These are phyloP conservation scores for Aspergillus wentii DNA, from an alignment of 495 filamentous ascomycete genomes.

Conservation along the genomic window DNA sequence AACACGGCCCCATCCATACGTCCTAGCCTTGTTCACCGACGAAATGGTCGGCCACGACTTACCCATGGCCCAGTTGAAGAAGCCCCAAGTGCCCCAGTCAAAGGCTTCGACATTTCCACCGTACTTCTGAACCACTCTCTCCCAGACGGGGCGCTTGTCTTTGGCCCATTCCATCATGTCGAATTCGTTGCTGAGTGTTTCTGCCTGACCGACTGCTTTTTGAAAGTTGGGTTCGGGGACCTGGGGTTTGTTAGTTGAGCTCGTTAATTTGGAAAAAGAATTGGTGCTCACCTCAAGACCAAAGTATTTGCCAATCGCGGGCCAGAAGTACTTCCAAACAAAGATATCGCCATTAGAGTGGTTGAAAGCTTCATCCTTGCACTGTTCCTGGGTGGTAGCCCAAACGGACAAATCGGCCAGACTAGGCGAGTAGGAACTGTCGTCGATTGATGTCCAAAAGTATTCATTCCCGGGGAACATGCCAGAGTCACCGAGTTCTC, in stretches of 20 bases:
- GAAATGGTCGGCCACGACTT: slow-evolving; percentile 17
- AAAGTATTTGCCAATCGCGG: slow-evolving; percentile 17
- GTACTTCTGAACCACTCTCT: slow-evolving; percentile 17
- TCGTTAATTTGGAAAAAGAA: no score
- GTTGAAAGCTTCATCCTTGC: slow-evolving; percentile 24
- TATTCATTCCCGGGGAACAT: slow-evolving; percentile 17
- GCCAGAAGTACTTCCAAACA: slow-evolving; percentile 23
- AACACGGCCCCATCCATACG: slow-evolving; percentile 15
- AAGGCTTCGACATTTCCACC: slow-evolving; percentile 16
- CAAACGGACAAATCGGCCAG: slow-evolving; percentile 20
- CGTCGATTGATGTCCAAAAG: slow-evolving; percentile 20
- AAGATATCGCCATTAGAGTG: slow-evolving; percentile 24
- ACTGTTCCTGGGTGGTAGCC: slow-evolving; percentile 10
- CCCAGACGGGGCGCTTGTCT: slow-evolving; percentile 25
- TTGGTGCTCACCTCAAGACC: slow-evolving; percentile 11
- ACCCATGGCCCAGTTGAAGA: slow-evolving; percentile 19
- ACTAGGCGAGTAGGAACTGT: slow-evolving; percentile 20
- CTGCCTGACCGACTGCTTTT: slow-evolving; percentile 11
- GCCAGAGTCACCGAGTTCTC: slow-evolving; percentile 14
- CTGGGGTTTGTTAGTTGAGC: slow-evolving; percentile 1
- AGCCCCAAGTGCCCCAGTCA: slow-evolving; percentile 22
- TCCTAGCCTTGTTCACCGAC: slow-evolving; percentile 20
- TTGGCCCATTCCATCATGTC: slow-evolving; percentile 23
- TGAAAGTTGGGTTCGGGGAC: slow-evolving; percentile 10
- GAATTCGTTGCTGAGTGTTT: slow-evolving; percentile 12